A percentile compares a stretch with the other conserved stretches of the same genome.
These are phyloP conservation scores for Chlorella ohadii DNA, from an alignment of 139 green algal genomes.

Conservation along the genomic window DNA sequence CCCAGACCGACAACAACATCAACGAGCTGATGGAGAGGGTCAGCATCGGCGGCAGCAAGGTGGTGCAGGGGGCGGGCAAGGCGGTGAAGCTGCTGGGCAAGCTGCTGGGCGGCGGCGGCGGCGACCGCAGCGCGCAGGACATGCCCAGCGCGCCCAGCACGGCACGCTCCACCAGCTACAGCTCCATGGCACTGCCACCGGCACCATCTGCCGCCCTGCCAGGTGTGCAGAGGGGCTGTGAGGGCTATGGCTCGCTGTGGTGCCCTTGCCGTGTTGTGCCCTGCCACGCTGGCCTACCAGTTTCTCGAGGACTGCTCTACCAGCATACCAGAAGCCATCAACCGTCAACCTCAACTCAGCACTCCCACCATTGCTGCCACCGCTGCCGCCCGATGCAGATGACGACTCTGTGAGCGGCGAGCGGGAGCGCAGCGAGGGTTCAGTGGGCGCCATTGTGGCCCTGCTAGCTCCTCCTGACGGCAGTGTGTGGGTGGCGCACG, in stretches of 20 bases:
- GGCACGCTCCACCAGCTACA: neutral
- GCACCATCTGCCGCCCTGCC: neutral
- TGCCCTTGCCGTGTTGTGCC: no score
- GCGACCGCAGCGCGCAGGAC: neutral
- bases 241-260: no score
- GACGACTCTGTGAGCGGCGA: neutral
- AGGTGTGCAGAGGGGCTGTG: no score
- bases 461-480: slow-evolving; percentile 55
- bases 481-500: slow-evolving; percentile 68
- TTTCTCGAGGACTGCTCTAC: no score
- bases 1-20: slow-evolving; percentile 52
- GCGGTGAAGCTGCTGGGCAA: slow-evolving; percentile 54
- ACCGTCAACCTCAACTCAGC: no score
- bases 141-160: neutral
- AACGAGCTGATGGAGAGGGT: slow-evolving; percentile 52
- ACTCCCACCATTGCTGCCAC: no score
- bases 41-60: slow-evolving; percentile 35
- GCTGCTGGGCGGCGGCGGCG: slow-evolving; percentile 26
- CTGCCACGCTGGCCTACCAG: no score
- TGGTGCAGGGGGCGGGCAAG: slow-evolving; percentile 55
- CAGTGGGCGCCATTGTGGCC: neutral
- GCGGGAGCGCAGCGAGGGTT: neutral
- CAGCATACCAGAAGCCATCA: no score
- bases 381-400: no score
- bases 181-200: neutral